Evolutionary conservation across 1,139 yeast species (phyloP), one percentile per base, ranked within the genome.

Genomic region (Saccharomycopsis hybrid): DNA sequence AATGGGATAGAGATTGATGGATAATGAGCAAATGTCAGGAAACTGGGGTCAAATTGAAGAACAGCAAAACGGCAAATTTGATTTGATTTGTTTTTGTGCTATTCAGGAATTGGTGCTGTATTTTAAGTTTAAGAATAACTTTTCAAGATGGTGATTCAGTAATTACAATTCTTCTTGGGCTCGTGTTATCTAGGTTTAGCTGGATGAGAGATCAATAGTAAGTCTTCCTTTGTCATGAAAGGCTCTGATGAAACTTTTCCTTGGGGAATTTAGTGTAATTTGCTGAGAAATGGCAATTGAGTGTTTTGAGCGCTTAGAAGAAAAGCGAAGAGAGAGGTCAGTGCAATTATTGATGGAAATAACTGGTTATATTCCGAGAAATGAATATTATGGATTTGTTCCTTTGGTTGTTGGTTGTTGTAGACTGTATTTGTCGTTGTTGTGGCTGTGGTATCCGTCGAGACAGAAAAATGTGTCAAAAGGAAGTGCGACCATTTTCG

Each of bases 151-250:
- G 35, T 18, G 18, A 18, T 18, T 18, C 18, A 18, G 18, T 18
- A 18, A 18, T 18, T 18, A 18, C 18, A 18, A 18, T 18, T 18
- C 18, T 18, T 32, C 11, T 32, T 32, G 31, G 28, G 43, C 27
- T 56, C 61, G 65, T 66, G 70, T 63, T 66, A 67, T 64, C 69
- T 63, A 54, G 60, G 60, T 51, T 68, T 67, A 41, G 69, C 64
- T 42, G 71, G 70, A 59, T 71, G 68, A 54, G 69, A 63, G 58
- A 64, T 65, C 53, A 68, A 65, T 55, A 62, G 60, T 54, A 64
- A 63, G 52, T 63, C 62, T 64, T 65, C 68, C 61, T 62, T 64
- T 63, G 66, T 61, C 70, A 66, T 66, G 44, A 52, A 52, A 44
- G 36, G 27, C 28, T 40, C 25, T 33, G 36, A 3, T 33, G 11